Base-by-base conservation (phyloP, 352 stramenopile species). In the Globisporangium iwayamae region DNA sequence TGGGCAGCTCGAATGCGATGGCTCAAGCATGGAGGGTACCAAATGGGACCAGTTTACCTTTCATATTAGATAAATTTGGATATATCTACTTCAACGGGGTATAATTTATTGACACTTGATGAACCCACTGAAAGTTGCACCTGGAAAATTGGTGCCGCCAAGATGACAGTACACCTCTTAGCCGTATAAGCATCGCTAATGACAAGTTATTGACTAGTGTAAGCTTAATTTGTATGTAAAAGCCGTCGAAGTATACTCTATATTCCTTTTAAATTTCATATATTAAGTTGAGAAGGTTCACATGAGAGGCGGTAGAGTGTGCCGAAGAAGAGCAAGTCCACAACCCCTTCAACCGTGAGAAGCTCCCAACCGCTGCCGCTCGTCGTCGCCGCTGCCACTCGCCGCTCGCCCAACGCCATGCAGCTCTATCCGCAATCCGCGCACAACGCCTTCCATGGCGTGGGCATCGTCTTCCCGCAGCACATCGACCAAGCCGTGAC, bases 401-500 rank as follows among this genome's bases (percentile, higher is more conserved):
- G 25, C 5, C 48, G 14, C 14, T 28, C 50, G 34, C 32, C 7
- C 58, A 45, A 14, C 16, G 11, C 20, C 14, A 52, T 11, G 8
- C n/a, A 43, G 22, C 69, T 92, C 56, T 92, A 92, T 67, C 81
- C 83, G 43, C 64, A 70, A 56, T 90, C 81, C 14, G 69, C 74
- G 22, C 68, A 85, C 70, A 67, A 87, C 53, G 76, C 66, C 22
- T 87, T 85, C 78, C 75, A 89, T 52, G 76, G 76, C 8, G 48
- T 66, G 13, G 65, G 57, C 18, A 60, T 88, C 36, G 58, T 72
- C 38, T 88, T 78, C 59, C 75, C 79, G 38, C 60, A 72, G 46
- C 63, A 82, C 51, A 73, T 93, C 32, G 84, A 91, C 46, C 70
- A 88, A 63, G 74, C 71, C 30, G 78, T 86, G 36, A 69, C 87